phyloP scores from a whole-genome alignment of 2,329 filamentous ascomycete genomes.

The Cladosporium sp. region DNA sequence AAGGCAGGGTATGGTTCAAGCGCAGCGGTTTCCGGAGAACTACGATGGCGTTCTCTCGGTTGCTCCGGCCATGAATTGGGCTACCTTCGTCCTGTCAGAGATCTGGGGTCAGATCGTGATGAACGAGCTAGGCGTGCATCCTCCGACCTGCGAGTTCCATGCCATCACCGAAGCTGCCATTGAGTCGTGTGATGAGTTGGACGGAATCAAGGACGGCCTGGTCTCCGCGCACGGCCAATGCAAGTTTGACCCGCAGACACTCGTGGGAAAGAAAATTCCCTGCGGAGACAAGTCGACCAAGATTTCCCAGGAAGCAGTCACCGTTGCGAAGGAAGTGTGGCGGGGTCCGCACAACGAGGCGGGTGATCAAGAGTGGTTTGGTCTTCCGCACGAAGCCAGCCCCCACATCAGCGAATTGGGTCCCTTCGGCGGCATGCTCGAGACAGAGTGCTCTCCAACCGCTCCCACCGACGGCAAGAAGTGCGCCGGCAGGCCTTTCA shows the following conservation, averaged over 20 bases:
- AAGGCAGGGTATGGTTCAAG: conserved; percentile 41
- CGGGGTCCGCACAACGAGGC: conserved; percentile 34
- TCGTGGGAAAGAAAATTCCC: conserved; percentile 30
- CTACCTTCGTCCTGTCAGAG: conserved; percentile 35
- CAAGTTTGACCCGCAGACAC: conserved; percentile 33
- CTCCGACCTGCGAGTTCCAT: conserved; percentile 39
- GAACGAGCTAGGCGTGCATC: conserved; percentile 36
- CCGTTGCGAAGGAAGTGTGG: conserved; percentile 34
- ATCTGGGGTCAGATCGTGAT: conserved; percentile 38
- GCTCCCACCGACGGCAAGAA: conserved; percentile 36
- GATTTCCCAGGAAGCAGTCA: conserved; percentile 35
- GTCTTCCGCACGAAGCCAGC: conserved; percentile 40
- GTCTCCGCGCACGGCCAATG: conserved; percentile 43
- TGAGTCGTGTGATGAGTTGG: conserved; percentile 46
- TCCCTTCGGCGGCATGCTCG: conserved; percentile 18
- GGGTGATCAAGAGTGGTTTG: conserved; percentile 42
- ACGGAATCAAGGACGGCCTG: conserved; percentile 44
- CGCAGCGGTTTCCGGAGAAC: conserved; percentile 41
- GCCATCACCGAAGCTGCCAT: conserved; percentile 35
- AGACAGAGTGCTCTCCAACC: conserved; percentile 28
- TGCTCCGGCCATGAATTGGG: conserved; percentile 35
- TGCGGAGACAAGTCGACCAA: conserved; percentile 34
- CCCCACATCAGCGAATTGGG: conserved; percentile 32
- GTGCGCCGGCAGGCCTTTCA: conserved; percentile 39
- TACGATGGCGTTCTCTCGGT: conserved; percentile 45